A percentile compares a stretch with the other conserved stretches of the same genome.
phyloP scores from a whole-genome alignment of 805 yeast species.

The Pichia gijzeniarum region DNA sequence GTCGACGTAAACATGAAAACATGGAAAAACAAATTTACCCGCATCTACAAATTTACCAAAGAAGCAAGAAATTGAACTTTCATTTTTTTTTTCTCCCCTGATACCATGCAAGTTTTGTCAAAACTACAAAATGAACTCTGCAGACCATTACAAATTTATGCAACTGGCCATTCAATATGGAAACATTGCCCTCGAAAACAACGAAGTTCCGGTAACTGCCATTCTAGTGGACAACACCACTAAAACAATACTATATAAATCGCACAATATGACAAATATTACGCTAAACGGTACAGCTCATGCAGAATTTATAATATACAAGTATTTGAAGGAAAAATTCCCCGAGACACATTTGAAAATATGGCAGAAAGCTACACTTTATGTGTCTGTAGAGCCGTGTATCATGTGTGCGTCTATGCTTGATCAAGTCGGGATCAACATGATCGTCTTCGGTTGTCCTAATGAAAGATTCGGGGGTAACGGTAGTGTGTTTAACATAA shows the following conservation, averaged over 20 bases:
- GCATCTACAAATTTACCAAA: neutral
- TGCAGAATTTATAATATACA: slow-evolving; percentile 85
- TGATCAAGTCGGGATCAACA: slow-evolving; percentile 66
- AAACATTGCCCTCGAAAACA: slow-evolving; percentile 51
- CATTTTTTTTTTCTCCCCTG: neutral
- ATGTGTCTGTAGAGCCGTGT: slow-evolving; percentile 97
- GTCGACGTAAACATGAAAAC: neutral
- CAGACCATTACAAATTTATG: slow-evolving; percentile 38
- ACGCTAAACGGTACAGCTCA: slow-evolving; percentile 84
- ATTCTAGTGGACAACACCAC: slow-evolving; percentile 43
- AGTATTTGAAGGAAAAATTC: slow-evolving; percentile 36
- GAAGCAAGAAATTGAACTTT: too few relatives aligned
- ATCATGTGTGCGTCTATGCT: slow-evolving; percentile 95
- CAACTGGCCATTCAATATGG: slow-evolving; percentile 50
- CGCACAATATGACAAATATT: slow-evolving; percentile 81
- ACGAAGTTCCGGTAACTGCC: slow-evolving; percentile 85
- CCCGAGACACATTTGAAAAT: slow-evolving; percentile 26
- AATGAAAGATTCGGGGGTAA: slow-evolving; percentile 97
- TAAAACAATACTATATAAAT: slow-evolving; percentile 55
- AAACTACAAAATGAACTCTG: slow-evolving; percentile 1
- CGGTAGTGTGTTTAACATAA: slow-evolving; percentile 61
- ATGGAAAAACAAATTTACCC: neutral
- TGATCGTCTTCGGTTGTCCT: slow-evolving; percentile 85
- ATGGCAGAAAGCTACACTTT: slow-evolving; percentile 57
- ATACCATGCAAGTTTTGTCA: neutral